These are phyloP conservation scores for Wickerhamiella siamensis DNA, from an alignment of 805 yeast species.

Conservation along the genomic window DNA sequence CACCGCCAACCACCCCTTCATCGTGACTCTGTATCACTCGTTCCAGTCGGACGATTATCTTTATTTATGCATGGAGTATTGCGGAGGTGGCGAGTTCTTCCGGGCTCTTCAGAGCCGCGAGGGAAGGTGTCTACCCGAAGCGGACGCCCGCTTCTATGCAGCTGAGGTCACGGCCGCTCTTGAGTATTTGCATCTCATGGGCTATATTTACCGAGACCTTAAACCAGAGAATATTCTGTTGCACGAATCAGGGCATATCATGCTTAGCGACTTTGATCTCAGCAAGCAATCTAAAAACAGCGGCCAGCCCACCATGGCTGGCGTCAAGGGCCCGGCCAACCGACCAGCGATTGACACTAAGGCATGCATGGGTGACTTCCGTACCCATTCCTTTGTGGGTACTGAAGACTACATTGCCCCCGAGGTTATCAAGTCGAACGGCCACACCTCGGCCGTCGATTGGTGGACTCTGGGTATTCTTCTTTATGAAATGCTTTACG, in stretches of 20 bases:
- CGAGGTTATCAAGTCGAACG: conserved; percentile 91
- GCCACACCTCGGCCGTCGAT: conserved; percentile 95
- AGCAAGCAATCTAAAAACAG: conserved; percentile 74
- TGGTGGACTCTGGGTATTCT: conserved; percentile 99
- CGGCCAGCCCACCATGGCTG: conserved; percentile 59
- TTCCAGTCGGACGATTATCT: conserved; percentile 87
- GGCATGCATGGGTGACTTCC: conserved; percentile 86
- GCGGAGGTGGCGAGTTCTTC: conserved; percentile 98
- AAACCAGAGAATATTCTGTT: conserved; percentile 91
- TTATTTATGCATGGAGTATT: conserved; percentile 94
- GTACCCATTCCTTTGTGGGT: conserved; percentile 97
- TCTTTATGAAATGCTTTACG: conserved; percentile 86
- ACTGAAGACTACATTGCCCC: conserved; percentile 99
- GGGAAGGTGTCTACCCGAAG: conserved; percentile 71
- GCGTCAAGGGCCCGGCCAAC: conserved; percentile 25
- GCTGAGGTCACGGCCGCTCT: conserved; percentile 95
- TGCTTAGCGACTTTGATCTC: conserved; percentile 92
- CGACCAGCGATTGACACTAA: conserved; percentile 76
- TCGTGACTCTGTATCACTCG: conserved; percentile 89
- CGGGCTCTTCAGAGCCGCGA: conserved; percentile 86
- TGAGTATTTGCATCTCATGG: conserved; percentile 91
- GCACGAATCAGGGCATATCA: conserved; percentile 95
- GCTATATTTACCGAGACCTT: conserved; percentile 88
- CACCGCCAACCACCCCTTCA: conserved; percentile 91
- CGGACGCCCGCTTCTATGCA: conserved; percentile 85